Conservation (phyloP, 371 early-diverging fungal genomes). For the Mortierella sp. region DNA sequence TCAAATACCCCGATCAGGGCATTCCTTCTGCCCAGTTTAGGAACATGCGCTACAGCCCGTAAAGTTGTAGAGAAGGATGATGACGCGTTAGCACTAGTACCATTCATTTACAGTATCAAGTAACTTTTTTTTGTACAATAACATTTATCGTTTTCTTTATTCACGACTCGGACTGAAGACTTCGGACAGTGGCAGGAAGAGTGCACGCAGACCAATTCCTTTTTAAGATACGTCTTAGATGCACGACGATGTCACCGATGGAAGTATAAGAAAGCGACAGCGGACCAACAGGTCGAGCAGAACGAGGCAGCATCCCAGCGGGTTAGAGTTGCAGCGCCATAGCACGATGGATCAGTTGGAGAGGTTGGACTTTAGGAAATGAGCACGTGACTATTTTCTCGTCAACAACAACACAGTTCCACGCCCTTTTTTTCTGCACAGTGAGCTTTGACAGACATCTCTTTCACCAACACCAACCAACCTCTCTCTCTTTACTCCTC, state of each 20-base stretch:
- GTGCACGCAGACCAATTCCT: neutral
- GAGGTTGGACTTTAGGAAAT: neutral
- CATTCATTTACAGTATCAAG: neutral
- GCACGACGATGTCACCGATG: neutral
- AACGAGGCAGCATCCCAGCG: neutral
- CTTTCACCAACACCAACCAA: neutral
- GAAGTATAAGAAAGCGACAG: neutral
- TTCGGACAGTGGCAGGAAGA: neutral
- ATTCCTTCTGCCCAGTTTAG: slow-evolving; percentile 39
- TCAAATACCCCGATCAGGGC: slow-evolving; percentile 37
- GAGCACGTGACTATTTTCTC: neutral
- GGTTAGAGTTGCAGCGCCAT: neutral
- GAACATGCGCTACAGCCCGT: slow-evolving; percentile 41
- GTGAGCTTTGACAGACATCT: neutral
- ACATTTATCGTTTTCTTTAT: neutral
- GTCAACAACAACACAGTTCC: neutral
- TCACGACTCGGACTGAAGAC: neutral
- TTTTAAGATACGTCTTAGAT: neutral
- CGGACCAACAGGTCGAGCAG: neutral
- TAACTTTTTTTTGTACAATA: neutral
- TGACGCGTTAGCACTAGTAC: neutral
- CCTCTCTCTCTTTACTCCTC: neutral
- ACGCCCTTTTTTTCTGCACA: neutral
- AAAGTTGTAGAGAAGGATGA: neutral
- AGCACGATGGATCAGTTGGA: neutral